These are phyloP conservation scores for Boletus pseudopeckii DNA, from an alignment of 768 basidiomycete species.

Conservation along the genomic window DNA sequence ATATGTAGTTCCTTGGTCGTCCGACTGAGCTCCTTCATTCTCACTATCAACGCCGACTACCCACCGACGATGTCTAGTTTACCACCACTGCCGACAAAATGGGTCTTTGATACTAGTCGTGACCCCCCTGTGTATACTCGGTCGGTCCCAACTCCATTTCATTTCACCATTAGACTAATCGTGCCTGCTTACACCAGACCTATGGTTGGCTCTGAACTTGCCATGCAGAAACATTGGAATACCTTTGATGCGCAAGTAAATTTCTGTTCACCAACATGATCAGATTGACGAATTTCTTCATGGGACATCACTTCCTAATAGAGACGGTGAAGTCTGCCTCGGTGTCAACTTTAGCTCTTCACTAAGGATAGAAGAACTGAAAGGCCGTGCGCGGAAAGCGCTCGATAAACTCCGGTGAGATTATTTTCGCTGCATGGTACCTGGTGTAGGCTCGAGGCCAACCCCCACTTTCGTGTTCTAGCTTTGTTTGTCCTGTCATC, in stretches of 20 bases:
- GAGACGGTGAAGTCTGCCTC: slow-evolving; percentile 18
- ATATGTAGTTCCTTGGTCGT: no score
- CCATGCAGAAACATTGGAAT: slow-evolving; percentile 11
- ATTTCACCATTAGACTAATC: neutral
- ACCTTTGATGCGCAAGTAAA: slow-evolving; percentile 11
- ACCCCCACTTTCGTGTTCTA: neutral
- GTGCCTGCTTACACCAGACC: neutral
- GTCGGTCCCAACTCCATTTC: neutral
- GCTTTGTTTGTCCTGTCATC: slow-evolving; percentile 20
- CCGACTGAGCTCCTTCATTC: no score
- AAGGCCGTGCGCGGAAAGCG: slow-evolving; percentile 7
- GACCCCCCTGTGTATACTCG: slow-evolving; percentile 15
- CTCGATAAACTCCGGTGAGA: slow-evolving; percentile 21
- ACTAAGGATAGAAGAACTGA: slow-evolving; percentile 3
- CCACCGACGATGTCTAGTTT: neutral
- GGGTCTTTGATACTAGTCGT: slow-evolving; percentile 9
- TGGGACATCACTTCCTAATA: neutral
- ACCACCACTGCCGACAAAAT: neutral
- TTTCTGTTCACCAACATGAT: neutral
- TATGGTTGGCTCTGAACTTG: slow-evolving; percentile 17
- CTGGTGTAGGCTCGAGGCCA: neutral
- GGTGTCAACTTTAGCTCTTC: slow-evolving; percentile 16
- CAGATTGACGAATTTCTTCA: neutral
- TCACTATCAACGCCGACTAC: neutral
- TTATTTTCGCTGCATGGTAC: no score